Base-by-base conservation (phyloP, 305 asterid genomes). In the Fraxinus dipetala region DNA sequence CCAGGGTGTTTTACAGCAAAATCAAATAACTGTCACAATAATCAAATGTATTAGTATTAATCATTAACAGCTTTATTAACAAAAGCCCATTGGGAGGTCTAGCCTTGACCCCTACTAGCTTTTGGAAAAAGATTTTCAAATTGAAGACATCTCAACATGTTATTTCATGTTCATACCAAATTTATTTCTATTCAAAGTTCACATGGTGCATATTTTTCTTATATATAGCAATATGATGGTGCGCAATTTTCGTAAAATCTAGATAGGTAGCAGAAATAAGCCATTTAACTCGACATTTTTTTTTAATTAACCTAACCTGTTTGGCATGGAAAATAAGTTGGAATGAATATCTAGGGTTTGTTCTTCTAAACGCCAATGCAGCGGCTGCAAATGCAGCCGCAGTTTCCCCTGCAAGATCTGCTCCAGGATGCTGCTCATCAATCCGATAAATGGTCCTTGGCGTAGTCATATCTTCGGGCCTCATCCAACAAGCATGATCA, bases 401-500 rank as follows among this genome's bases (percentile, higher is more conserved):
- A 0, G 97, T 88, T 81, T 94, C 98, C 0, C 87, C 96, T 10
- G 95, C 93, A 1, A 92, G 91, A 78, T 92, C 98, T 3, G 97
- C 38, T 3, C 98, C 98, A 0, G 97, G 95, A 16, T 91, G 86
- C 9, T 88, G 84, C n/a, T 75, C 89, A 31, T 91, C 92, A 5
- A 92, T 89, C 84, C 36, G 76, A 84, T 87, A 92, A 3, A 73
- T 81, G 1, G 73, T 79, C 34, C 98, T 79, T 0, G 91, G 87
- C 0, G 94, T 93, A 0, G 93, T 81, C 97, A 93, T 93, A 36
- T 92, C 98, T 76, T 93, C 97, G 1, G 97, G 96, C 67, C 98
- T 84, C 79, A 86, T 83, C 98, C 97, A 94, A 74, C 98, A 91
- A 0, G 79, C 7, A 20, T 92, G 97, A 78, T 94, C 98, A 32